Evolutionary conservation across 192 early-diverging fungal genomes (phyloP).

Genomic region (Haplosporangium gracile): DNA sequence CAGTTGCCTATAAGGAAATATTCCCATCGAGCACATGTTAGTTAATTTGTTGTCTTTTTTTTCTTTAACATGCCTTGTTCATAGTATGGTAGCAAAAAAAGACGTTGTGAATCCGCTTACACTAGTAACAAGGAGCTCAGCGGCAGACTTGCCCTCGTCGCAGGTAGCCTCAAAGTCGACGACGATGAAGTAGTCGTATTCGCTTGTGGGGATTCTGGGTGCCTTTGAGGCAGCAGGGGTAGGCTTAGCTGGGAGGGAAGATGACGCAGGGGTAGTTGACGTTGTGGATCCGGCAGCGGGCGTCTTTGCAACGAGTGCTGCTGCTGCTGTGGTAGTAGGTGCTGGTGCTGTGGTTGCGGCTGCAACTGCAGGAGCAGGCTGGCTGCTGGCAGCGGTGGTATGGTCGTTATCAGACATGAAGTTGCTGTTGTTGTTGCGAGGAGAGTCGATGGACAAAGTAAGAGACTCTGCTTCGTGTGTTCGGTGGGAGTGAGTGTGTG

Average conservation of each 20-base stretch:
- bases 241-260: slow-evolving; percentile 36
- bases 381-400: background rate
- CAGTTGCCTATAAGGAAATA: slow-evolving; percentile 61
- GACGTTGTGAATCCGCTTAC: slow-evolving; percentile 32
- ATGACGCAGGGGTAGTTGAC: slow-evolving; percentile 9
- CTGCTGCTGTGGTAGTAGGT: background rate
- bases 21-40: background rate
- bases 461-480: background rate
- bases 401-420: background rate
- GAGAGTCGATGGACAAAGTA: background rate
- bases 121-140: slow-evolving; percentile 67
- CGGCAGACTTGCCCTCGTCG: slow-evolving; percentile 75
- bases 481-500: background rate
- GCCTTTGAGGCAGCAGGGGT: slow-evolving; percentile 34
- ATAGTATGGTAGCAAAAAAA: slow-evolving; percentile 10
- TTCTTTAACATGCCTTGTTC: slow-evolving; percentile 6
- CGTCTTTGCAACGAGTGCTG: slow-evolving; percentile 5
- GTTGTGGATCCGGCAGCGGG: slow-evolving; percentile 5
- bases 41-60: background rate
- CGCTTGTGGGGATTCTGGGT: slow-evolving; percentile 44
- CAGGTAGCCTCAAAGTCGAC: slow-evolving; percentile 80
- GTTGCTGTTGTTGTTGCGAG: too few relatives aligned
- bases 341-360: background rate
- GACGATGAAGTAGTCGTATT: slow-evolving; percentile 71
- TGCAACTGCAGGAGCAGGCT: background rate